Base-by-base conservation (phyloP, 2,329 filamentous ascomycete genomes). In the Sphaceloma murrayae region DNA sequence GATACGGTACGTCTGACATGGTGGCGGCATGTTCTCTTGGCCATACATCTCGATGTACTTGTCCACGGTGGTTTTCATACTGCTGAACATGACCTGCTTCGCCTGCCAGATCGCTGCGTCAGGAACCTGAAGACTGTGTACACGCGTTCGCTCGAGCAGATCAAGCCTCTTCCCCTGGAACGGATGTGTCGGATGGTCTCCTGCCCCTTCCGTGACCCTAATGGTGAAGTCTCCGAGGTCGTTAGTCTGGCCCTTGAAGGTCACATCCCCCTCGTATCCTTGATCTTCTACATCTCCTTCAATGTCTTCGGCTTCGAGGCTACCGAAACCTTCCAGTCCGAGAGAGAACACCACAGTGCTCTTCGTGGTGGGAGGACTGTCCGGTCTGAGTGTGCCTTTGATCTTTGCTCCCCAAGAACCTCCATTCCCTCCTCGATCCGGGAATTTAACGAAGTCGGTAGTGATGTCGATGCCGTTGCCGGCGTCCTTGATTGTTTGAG, bases 321-420 rank as follows among this genome's bases (percentile, higher is more conserved):
- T 75, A 1, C 81, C 82, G 2, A 80, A 58, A 0, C 84, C 87
- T 58, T 96, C 88, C 48, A 94, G 72, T 1, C 78, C 77, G 46
- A 86, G 73, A 61, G 93, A 93, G 64, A 94, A 89, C 45, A 93
- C 68, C 3, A 95, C 62, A 2, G 84, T 80, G 0, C 81, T 89
- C 60, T 84, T 83, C 46, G 86, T 68, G 49, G 82, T 70, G 1
- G 68, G 61, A 4, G 78, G 72, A 0, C 62, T 82, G 59, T 82
- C 82, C 4, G 79, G 74, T 36, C 84, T 77, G 29, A 85, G 81
- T 32, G 75, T 75, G 16, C 91, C 91, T 64, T 83, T 88, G 57
- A 98, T 80, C 47, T 91, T 74, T 27, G 82, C 85, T 45, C 80
- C 91, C 91, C 91, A 98, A 64, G 79, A 94, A 46, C 91, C 91